A percentile compares a stretch with the other conserved stretches of the same genome.
phyloP scores from a whole-genome alignment of 1,284 basidiomycete genomes.

The Ceratobasidium sp. region DNA sequence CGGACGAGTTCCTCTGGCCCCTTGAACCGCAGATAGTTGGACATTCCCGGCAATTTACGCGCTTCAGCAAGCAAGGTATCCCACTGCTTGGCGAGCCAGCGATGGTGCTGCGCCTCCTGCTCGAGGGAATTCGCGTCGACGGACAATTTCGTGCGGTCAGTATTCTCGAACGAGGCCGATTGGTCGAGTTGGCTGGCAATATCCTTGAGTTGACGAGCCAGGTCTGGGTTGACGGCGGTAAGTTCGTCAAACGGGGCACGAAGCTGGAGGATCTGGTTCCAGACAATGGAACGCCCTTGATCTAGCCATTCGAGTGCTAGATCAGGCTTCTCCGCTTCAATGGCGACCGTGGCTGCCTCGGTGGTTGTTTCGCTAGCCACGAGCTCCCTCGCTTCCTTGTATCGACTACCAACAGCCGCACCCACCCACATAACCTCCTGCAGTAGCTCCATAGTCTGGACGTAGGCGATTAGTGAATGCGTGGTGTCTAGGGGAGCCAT shows the following conservation, averaged over 20 bases:
- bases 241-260: not conserved
- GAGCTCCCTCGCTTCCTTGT: not conserved
- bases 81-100: not conserved
- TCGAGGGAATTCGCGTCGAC: not conserved
- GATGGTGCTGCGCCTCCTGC: not conserved
- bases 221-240: not conserved
- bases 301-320: not conserved
- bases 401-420: not conserved
- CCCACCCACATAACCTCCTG: not conserved
- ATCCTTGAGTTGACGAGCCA: not conserved
- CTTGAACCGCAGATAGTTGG: not conserved
- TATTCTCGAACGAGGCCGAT: not conserved
- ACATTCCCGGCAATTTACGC: not conserved
- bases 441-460: not conserved
- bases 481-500: not conserved
- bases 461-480: not conserved
- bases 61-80: not conserved
- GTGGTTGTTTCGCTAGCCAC: not conserved
- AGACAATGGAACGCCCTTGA: not conserved
- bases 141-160: not conserved
- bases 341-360: not conserved
- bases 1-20: not conserved
- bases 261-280: not conserved
- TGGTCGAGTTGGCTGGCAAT: not conserved
- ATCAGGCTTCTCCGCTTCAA: not conserved